phyloP scores from a whole-genome alignment of 140 eudicot genomes.

The Flaveria floridana region DNA sequence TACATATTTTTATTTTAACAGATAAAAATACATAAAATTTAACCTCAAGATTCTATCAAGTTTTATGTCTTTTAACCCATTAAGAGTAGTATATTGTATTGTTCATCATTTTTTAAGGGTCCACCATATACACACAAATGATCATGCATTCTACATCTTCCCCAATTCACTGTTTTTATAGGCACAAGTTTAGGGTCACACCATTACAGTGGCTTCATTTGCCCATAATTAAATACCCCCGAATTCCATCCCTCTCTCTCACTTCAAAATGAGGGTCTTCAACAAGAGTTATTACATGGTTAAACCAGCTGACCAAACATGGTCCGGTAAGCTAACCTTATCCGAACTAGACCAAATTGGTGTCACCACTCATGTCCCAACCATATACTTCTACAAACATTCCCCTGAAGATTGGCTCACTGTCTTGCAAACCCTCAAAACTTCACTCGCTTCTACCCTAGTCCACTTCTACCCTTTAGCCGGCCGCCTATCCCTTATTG shows the following conservation, averaged over 20 bases:
- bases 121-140: no score
- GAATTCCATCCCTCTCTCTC: background rate
- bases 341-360: slow-evolving; percentile 57
- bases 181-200: slow-evolving; percentile 34
- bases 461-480: slow-evolving; percentile 58
- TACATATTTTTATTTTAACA: no score
- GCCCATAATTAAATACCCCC: slow-evolving; percentile 30
- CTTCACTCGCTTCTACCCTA: slow-evolving; percentile 42
- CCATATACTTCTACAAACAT: slow-evolving; percentile 51
- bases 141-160: slow-evolving; percentile 29
- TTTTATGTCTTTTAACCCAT: no score
- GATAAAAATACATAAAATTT: no score
- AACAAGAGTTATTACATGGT: slow-evolving; percentile 35
- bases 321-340: slow-evolving; percentile 43
- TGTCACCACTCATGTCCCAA: slow-evolving; percentile 46
- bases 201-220: slow-evolving; percentile 24
- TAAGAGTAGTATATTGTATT: no score
- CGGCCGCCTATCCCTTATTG: slow-evolving; percentile 42
- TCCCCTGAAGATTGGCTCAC: slow-evolving; percentile 35
- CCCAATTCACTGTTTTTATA: slow-evolving; percentile 6
- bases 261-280: slow-evolving; percentile 36
- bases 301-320: slow-evolving; percentile 50
- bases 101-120: no score
- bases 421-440: slow-evolving; percentile 41
- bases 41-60: no score